Conservation (phyloP, 768 basidiomycete species). For the Podaxis sp. region DNA sequence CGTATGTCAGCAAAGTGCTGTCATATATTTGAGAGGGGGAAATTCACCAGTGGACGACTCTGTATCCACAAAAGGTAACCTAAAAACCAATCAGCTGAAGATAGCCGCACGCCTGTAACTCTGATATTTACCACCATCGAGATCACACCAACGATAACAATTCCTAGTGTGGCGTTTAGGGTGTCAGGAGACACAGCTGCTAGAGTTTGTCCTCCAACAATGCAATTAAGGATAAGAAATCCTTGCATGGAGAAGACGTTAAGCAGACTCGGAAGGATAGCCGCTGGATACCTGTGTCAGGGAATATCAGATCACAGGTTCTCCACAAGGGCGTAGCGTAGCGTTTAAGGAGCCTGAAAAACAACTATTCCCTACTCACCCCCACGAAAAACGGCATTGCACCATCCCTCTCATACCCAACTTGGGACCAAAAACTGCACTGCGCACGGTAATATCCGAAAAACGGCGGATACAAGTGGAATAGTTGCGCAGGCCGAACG, state of each 20-base stretch:
- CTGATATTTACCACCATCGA: conserved; percentile 26
- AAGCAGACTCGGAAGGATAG: conserved; percentile 45
- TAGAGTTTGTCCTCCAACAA: conserved; percentile 66
- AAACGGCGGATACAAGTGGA: background rate
- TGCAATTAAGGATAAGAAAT: conserved; percentile 62
- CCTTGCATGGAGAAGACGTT: conserved; percentile 60
- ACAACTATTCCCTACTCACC: conserved; percentile 15
- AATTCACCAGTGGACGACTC: conserved; percentile 51
- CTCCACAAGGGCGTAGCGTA: background rate
- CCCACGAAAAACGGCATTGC: conserved; percentile 39
- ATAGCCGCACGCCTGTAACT: background rate
- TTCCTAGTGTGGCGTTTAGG: conserved; percentile 33
- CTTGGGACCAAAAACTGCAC: conserved; percentile 71
- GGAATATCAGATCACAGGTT: too few relatives aligned
- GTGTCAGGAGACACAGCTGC: conserved; percentile 42
- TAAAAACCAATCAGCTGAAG: conserved; percentile 10
- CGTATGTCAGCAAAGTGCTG: background rate
- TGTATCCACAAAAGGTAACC: conserved; percentile 63
- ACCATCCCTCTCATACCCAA: conserved; percentile 82
- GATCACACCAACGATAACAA: conserved; percentile 34
- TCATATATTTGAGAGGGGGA: background rate
- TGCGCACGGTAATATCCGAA: conserved; percentile 12
- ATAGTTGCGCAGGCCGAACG: background rate
- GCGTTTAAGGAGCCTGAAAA: background rate
- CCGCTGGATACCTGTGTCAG: conserved; percentile 47